Conservation (phyloP, 2,329 filamentous ascomycete genomes). For the Cadophora sp. region DNA sequence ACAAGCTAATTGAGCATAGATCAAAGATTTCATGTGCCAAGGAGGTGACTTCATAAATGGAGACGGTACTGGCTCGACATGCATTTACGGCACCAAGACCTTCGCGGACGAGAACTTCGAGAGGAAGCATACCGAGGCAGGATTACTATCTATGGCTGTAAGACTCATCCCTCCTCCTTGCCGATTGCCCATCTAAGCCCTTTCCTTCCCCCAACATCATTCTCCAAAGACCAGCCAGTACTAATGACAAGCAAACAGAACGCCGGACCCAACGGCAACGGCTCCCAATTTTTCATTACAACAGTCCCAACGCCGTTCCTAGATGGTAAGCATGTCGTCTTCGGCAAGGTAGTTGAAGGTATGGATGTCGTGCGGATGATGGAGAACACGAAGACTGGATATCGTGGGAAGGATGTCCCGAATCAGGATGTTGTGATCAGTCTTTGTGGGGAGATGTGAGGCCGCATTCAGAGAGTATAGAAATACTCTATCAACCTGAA, state of each 20-base stretch:
- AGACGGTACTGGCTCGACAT: slow-evolving; percentile 86
- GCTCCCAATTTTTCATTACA: slow-evolving; percentile 96
- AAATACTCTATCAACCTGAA: too few relatives aligned
- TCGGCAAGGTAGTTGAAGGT: slow-evolving; percentile 87
- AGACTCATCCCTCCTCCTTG: slow-evolving; percentile 46
- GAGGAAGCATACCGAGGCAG: slow-evolving; percentile 78
- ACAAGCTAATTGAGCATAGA: slow-evolving; percentile 56
- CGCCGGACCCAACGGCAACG: slow-evolving; percentile 87
- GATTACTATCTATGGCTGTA: slow-evolving; percentile 92
- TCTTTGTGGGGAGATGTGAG: slow-evolving; percentile 92
- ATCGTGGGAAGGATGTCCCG: slow-evolving; percentile 77
- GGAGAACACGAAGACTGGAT: slow-evolving; percentile 85
- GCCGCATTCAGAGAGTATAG: background rate
- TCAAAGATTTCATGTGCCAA: slow-evolving; percentile 97
- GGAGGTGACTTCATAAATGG: slow-evolving; percentile 95
- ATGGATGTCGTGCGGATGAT: slow-evolving; percentile 93
- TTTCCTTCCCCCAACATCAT: background rate
- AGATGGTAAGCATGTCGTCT: slow-evolving; percentile 93
- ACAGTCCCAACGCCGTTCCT: slow-evolving; percentile 86
- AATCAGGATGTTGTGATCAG: slow-evolving; percentile 83
- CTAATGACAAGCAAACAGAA: slow-evolving; percentile 61
- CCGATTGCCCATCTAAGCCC: slow-evolving; percentile 4
- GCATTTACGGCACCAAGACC: slow-evolving; percentile 83
- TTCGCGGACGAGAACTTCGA: slow-evolving; percentile 93
- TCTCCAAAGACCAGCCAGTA: background rate